phyloP scores from a whole-genome alignment of 176 grass and related monocot genomes.

The Lolium multiflorum region DNA sequence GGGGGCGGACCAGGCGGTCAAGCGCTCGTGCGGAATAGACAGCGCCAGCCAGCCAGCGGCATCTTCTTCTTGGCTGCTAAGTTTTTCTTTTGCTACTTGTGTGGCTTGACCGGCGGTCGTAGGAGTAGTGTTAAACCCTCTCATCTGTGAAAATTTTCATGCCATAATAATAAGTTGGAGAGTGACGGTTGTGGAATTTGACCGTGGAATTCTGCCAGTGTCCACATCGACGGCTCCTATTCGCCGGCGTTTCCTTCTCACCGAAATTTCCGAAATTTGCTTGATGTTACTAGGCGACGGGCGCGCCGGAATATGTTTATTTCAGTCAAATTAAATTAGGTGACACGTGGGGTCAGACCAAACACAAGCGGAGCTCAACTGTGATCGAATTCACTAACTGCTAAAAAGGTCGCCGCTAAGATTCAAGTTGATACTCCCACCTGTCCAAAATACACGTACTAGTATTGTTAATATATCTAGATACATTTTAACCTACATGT shows the following conservation, averaged over 20 bases:
- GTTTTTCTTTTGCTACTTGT: background rate
- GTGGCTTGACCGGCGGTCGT: background rate
- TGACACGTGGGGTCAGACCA: background rate
- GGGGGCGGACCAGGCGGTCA: conserved; percentile 47
- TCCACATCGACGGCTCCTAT: background rate
- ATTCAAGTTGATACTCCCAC: no score
- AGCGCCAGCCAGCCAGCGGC: background rate
- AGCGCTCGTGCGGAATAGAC: conserved; percentile 52
- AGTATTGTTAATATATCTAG: no score
- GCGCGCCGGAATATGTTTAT: background rate
- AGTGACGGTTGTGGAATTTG: background rate
- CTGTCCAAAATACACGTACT: no score
- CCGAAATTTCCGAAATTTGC: background rate
- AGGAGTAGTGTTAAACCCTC: background rate
- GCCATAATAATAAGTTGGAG: background rate
- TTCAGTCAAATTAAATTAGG: background rate
- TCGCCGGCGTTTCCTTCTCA: background rate
- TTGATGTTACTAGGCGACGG: no score
- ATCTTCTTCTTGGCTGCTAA: conserved; percentile 18
- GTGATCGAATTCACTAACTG: no score
- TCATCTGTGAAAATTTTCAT: background rate
- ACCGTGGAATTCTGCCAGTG: background rate
- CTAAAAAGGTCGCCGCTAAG: no score
- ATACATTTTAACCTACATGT: no score
- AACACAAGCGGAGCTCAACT: background rate